phyloP scores from a whole-genome alignment of 1,139 yeast species.

The Pneumocystis canis region DNA sequence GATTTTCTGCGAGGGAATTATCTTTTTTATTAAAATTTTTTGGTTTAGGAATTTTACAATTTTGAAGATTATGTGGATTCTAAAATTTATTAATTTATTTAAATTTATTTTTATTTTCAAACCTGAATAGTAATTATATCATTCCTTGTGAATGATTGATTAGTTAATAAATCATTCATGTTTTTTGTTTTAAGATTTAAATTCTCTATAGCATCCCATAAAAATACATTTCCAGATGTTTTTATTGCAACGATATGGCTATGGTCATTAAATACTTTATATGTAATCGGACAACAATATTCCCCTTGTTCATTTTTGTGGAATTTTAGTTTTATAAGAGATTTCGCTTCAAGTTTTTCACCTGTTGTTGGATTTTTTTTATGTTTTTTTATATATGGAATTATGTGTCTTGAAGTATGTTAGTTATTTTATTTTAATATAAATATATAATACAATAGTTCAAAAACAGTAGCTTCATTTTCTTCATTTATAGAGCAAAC shows the following conservation, averaged over 20 bases:
- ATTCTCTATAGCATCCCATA: constrained; percentile 23
- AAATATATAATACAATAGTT: constrained; percentile 17
- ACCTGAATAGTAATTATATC: constrained; percentile 22
- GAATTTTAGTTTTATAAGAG: constrained; percentile 22
- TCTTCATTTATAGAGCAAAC: constrained; percentile 23
- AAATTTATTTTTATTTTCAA: not conserved
- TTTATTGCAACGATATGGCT: constrained; percentile 23
- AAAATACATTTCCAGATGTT: constrained; percentile 25
- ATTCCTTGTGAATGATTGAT: constrained; percentile 20
- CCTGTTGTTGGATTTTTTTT: constrained; percentile 25
- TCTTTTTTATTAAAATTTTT: constrained; percentile 1
- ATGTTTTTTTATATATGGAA: constrained; percentile 23
- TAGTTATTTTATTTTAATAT: not conserved
- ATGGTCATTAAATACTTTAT: constrained; percentile 22
- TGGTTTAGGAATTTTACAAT: constrained; percentile 9
- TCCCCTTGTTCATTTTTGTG: constrained; percentile 21
- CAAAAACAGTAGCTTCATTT: constrained; percentile 21
- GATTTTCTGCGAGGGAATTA: not conserved
- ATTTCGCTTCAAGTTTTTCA: constrained; percentile 17
- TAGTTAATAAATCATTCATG: constrained; percentile 23
- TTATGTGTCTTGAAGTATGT: constrained; percentile 17
- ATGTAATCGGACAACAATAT: constrained; percentile 25
- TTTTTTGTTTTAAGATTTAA: constrained; percentile 22
- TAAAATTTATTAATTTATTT: not conserved
- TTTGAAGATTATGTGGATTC: constrained; percentile 13